Conservation (phyloP, 176 grass and related monocot species). For the Triticum timopheevii region DNA sequence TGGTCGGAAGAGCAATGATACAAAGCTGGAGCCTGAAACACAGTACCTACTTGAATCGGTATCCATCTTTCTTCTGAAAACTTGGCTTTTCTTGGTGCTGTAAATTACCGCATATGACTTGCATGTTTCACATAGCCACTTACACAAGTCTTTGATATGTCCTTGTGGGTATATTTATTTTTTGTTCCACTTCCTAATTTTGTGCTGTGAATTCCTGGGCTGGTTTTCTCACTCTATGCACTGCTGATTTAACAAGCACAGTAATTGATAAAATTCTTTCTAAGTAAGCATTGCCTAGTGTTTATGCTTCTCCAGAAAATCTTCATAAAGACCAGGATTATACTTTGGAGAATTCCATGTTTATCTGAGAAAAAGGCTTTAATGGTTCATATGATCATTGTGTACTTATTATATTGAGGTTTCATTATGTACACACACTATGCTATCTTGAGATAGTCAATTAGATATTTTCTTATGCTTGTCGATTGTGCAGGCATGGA, state of each 20-base stretch:
- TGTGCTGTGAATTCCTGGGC: neutral
- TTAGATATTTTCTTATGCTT: slow-evolving; percentile 2
- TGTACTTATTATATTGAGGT: slow-evolving; percentile 17
- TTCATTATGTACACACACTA: neutral
- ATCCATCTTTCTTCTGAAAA: slow-evolving; percentile 41
- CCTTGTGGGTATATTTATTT: neutral
- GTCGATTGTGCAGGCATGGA: slow-evolving; percentile 59
- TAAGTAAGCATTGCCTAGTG: neutral
- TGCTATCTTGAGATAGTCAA: neutral
- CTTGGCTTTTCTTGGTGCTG: slow-evolving; percentile 6
- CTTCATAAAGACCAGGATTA: neutral
- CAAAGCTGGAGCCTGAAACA: slow-evolving; percentile 52
- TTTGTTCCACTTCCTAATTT: neutral
- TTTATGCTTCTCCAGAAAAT: slow-evolving; percentile 17
- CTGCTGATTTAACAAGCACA: neutral
- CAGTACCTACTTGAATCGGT: slow-evolving; percentile 90
- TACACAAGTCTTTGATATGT: slow-evolving; percentile 2
- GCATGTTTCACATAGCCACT: slow-evolving; percentile 19
- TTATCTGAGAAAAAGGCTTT: neutral
- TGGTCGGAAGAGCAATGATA: slow-evolving; percentile 78
- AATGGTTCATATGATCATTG: neutral
- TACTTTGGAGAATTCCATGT: slow-evolving; percentile 16
- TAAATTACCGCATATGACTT: neutral
- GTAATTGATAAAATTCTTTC: slow-evolving; percentile 4
- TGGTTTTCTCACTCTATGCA: slow-evolving; percentile 19